Evolutionary conservation across 164 flowering plant genomes (phyloP).

Genomic region (Sextonia rubra): DNA sequence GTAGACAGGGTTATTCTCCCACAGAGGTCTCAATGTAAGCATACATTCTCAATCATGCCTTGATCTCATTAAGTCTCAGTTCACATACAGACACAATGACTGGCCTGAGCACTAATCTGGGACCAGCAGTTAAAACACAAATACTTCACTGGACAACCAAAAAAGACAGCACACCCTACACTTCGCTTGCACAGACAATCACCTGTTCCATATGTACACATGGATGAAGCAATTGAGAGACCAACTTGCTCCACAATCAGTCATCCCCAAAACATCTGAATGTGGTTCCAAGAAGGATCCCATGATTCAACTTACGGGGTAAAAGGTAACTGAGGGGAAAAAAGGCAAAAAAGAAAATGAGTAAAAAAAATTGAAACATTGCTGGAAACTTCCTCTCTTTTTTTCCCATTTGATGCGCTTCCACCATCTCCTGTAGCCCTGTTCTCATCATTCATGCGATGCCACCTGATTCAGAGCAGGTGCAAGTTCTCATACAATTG

Average conservation of each 20-base stretch:
- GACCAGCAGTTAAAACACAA: constrained; percentile 1
- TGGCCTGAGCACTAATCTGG: constrained; percentile 6
- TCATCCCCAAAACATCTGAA: constrained; percentile 10
- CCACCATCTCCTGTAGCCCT: neutral
- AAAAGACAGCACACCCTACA: neutral
- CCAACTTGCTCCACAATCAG: constrained; percentile 21
- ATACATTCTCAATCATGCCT: too few relatives aligned
- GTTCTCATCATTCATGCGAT: neutral
- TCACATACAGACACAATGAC: constrained; percentile 11
- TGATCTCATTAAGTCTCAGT: constrained; percentile 3
- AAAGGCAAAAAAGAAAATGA: neutral
- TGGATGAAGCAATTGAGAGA: constrained; percentile 9
- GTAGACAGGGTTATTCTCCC: too few relatives aligned
- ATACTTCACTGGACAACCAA: constrained; percentile 6
- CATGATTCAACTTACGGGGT: constrained; percentile 4
- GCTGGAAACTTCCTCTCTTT: neutral
- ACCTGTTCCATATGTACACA: constrained; percentile 15
- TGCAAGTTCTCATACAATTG: constrained; percentile 22
- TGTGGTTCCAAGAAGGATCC: constrained; percentile 21
- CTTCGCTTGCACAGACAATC: neutral
- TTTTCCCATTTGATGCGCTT: neutral
- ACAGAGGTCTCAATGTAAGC: too few relatives aligned
- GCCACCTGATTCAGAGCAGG: neutral
- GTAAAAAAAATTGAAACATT: too few relatives aligned
- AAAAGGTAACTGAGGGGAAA: neutral